A percentile compares a stretch with the other conserved stretches of the same genome.
These are phyloP conservation scores for Bertia moriformis DNA, from an alignment of 2,329 filamentous ascomycete species.

Conservation along the genomic window DNA sequence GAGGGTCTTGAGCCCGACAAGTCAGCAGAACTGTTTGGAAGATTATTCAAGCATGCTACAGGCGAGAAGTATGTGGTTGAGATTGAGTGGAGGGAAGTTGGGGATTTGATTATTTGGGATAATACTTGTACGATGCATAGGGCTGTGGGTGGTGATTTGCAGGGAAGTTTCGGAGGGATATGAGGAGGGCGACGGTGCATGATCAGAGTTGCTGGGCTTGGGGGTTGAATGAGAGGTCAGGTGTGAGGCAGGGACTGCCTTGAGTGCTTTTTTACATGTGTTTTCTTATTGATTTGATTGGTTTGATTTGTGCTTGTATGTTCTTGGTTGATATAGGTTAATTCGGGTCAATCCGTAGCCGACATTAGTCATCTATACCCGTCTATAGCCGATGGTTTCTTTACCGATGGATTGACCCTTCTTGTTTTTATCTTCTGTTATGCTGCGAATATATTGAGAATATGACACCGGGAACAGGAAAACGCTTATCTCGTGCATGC, in stretches of 20 bases:
- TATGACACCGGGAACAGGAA: no score
- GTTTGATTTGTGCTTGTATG: no score
- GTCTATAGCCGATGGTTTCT: no score
- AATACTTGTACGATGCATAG: slow-evolving; percentile 41
- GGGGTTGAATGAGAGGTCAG: slow-evolving; percentile 16
- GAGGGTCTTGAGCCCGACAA: slow-evolving; percentile 21
- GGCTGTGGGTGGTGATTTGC: slow-evolving; percentile 29
- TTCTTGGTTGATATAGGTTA: no score
- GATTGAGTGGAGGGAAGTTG: slow-evolving; percentile 29
- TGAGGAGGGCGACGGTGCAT: slow-evolving; percentile 40
- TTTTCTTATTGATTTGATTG: no score
- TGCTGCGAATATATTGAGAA: no score
- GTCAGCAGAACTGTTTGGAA: slow-evolving; percentile 18
- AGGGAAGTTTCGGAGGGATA: slow-evolving; percentile 31
- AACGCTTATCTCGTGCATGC: slow-evolving; percentile 3
- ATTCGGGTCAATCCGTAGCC: no score
- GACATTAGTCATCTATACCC: no score
- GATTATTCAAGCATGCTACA: slow-evolving; percentile 29
- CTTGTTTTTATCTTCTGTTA: no score
- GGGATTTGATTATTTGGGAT: slow-evolving; percentile 43
- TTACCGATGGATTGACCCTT: no score
- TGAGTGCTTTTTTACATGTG: slow-evolving; percentile 4
- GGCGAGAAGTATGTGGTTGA: slow-evolving; percentile 28
- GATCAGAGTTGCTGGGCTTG: slow-evolving; percentile 22
- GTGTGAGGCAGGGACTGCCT: slow-evolving; percentile 9